Conservation (phyloP, 2,329 filamentous ascomycete species). For the Shiraia bambusicola region DNA sequence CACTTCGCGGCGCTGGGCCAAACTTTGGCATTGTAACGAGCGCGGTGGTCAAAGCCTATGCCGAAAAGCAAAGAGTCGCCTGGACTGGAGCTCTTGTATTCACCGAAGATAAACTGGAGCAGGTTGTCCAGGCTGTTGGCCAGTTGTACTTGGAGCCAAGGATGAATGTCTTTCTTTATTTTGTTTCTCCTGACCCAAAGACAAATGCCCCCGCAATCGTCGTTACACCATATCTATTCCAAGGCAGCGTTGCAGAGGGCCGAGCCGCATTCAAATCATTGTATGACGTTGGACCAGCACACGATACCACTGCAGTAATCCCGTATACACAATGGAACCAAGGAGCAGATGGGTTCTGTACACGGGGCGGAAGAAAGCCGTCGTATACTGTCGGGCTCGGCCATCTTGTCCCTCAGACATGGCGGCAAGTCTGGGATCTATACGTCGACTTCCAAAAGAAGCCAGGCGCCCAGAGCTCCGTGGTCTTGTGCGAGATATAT, state of each 20-base stretch:
- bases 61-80: slow-evolving; percentile 9
- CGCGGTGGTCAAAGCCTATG: slow-evolving; percentile 42
- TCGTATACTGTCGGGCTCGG: slow-evolving; percentile 34
- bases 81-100: slow-evolving; percentile 20
- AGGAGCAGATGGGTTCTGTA: slow-evolving; percentile 39
- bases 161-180: slow-evolving; percentile 38
- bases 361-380: slow-evolving; percentile 41
- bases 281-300: slow-evolving; percentile 31
- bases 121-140: slow-evolving; percentile 37
- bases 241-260: slow-evolving; percentile 32
- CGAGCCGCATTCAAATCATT: slow-evolving; percentile 38
- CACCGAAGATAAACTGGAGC: slow-evolving; percentile 24
- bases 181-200: slow-evolving; percentile 18
- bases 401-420: slow-evolving; percentile 35
- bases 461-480: slow-evolving; percentile 26
- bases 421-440: slow-evolving; percentile 42
- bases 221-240: slow-evolving; percentile 31
- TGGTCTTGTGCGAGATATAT: slow-evolving; percentile 38
- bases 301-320: slow-evolving; percentile 21
- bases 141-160: slow-evolving; percentile 34
- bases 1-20: slow-evolving; percentile 37
- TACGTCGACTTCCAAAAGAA: slow-evolving; percentile 38
- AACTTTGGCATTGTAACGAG: slow-evolving; percentile 33
- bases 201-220: slow-evolving; percentile 12
- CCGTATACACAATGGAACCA: slow-evolving; percentile 44